Conservation (phyloP, 108 stramenopile genomes). For the Aurantiochytrium sp. region DNA sequence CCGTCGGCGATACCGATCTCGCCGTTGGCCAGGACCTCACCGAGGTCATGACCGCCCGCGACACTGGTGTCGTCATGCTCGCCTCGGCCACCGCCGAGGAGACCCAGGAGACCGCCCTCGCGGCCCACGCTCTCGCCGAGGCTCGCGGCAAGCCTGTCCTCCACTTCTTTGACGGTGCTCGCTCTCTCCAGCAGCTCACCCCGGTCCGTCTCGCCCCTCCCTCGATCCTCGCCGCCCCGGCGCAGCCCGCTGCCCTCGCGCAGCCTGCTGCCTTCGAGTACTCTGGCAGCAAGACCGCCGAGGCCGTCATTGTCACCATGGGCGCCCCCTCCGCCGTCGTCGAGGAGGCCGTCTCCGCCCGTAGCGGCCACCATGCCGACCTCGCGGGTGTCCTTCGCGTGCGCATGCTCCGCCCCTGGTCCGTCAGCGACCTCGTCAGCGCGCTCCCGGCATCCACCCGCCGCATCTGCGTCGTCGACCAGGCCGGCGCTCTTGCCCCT, state of each 20-base stretch:
- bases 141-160: neutral
- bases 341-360: neutral
- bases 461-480: conserved; percentile 15
- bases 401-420: neutral
- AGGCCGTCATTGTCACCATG: neutral
- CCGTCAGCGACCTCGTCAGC: neutral
- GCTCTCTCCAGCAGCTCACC: neutral
- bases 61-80: neutral
- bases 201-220: neutral
- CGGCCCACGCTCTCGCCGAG: neutral
- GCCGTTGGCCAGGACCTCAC: neutral
- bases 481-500: neutral
- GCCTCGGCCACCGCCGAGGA: neutral
- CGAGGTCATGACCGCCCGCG: conserved; percentile 13
- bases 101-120: neutral
- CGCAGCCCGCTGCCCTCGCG: neutral
- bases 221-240: neutral
- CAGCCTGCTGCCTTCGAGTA: neutral
- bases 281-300: neutral
- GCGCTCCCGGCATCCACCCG: neutral
- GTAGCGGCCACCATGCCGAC: neutral
- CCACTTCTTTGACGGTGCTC: neutral
- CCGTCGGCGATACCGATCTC: neutral
- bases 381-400: neutral
- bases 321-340: neutral